Percentiles rank a stretch among this genome's conserved stretches.
These are phyloP conservation scores for Croton setiger DNA, from an alignment of 441 rosid genomes.

Conservation along the genomic window DNA sequence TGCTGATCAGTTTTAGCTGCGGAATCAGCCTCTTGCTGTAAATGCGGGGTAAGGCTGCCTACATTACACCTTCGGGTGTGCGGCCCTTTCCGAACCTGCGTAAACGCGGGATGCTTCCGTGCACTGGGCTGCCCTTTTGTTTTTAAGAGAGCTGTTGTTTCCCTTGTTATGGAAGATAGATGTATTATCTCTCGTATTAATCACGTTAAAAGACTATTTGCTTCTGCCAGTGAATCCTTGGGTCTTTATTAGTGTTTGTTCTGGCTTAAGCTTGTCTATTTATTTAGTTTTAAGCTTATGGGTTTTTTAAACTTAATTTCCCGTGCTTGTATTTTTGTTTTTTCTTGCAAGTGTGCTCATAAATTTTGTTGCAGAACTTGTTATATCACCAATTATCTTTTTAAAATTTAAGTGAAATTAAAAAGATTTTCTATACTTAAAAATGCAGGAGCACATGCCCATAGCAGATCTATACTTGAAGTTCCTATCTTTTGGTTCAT, in stretches of 20 bases:
- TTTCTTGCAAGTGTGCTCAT: not conserved
- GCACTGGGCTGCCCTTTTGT: too few species aligned
- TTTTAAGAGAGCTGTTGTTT: not conserved
- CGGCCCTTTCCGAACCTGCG: too few species aligned
- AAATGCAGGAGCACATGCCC: constrained; percentile 87
- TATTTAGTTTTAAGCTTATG: not conserved
- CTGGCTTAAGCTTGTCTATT: not conserved
- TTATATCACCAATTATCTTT: not conserved
- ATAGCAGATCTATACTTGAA: constrained; percentile 88
- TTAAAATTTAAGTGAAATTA: not conserved
- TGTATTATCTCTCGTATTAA: not conserved
- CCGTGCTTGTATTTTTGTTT: not conserved
- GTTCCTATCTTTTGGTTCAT: constrained; percentile 98
- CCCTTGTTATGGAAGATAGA: not conserved
- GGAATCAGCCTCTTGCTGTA: too few species aligned
- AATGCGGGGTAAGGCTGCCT: too few species aligned
- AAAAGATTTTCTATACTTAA: constrained; percentile 17
- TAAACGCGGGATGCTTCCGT: too few species aligned
- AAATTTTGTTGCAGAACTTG: not conserved
- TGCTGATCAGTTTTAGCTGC: not conserved
- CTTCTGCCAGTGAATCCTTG: not conserved
- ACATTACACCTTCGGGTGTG: too few species aligned
- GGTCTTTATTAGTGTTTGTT: not conserved
- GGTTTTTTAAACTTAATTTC: not conserved
- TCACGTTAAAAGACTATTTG: not conserved